These are phyloP conservation scores for Hamamelis virginiana DNA, from an alignment of 164 flowering plant species.

Conservation along the genomic window DNA sequence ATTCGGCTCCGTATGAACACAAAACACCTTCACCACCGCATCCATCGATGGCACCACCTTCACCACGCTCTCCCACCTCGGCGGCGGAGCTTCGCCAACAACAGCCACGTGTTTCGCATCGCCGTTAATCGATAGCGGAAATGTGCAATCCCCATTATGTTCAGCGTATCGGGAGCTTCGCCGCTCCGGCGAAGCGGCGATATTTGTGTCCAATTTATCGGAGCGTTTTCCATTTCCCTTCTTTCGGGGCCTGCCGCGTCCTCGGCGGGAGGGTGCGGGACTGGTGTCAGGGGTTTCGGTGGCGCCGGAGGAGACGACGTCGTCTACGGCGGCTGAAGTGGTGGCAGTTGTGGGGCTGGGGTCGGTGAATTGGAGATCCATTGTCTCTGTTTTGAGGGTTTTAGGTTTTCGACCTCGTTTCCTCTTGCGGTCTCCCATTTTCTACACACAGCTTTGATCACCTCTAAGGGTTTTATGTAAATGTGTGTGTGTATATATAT, in stretches of 20 bases:
- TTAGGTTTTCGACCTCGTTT: slow-evolving; percentile 16
- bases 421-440: slow-evolving; percentile 10
- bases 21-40: slow-evolving; percentile 76
- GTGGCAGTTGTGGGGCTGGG: slow-evolving; percentile 14
- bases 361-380: slow-evolving; percentile 4
- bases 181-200: slow-evolving; percentile 10
- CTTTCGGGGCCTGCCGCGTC: slow-evolving; percentile 40
- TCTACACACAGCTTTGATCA: not conserved
- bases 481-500: not conserved
- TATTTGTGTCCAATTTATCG: not conserved
- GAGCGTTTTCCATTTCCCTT: not conserved
- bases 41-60: slow-evolving; percentile 66
- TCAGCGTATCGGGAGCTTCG: slow-evolving; percentile 14
- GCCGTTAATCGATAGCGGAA: slow-evolving; percentile 3
- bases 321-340: slow-evolving; percentile 10
- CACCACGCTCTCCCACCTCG: slow-evolving; percentile 22
- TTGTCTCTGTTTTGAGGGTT: slow-evolving; percentile 14
- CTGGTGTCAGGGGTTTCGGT: not conserved
- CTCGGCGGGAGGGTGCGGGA: not conserved
- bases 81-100: slow-evolving; percentile 1
- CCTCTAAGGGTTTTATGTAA: not conserved
- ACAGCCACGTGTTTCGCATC: slow-evolving; percentile 2
- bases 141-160: not conserved
- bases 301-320: slow-evolving; percentile 3
- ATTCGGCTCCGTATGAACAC: slow-evolving; percentile 70